Base-by-base conservation (phyloP, 2,329 filamentous ascomycete genomes). In the Penicillium sp. region DNA sequence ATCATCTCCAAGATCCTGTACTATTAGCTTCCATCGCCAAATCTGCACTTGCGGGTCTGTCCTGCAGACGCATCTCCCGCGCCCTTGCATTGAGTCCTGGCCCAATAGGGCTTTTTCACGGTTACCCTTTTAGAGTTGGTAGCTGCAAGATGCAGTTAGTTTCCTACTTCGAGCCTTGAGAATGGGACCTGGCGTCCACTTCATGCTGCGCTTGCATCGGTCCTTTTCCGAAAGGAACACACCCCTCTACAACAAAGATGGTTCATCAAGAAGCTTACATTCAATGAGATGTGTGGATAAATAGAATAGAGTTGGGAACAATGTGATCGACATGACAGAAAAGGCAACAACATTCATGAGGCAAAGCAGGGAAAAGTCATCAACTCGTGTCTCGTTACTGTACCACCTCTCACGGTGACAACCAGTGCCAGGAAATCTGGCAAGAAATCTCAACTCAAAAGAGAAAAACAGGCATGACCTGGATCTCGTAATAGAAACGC, bases 321-420 rank as follows among this genome's bases (percentile, higher is more conserved):
- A 59, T 59, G 59, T 35, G 41, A 60, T 59, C 49, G 47, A 44
- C 41, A 62, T 52, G 57, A 41, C 33, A 53, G 41, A 55, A 50
- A 53, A 51, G 35, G 51, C 50, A 54, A 47, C 27, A 27, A 57
- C 6, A 35, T 49, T 35, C 46, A 49, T 35, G 31, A 51, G 24
- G 33, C 4, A 22, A 35, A 19, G 9, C 31, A 33, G 50, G 18
- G 50, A 16, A 39, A 60, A 14, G 59, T 68, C 66, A 55, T 68
- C 55, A 66, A 55, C 40, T 67, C 66, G 56, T 68, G 58, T 62
- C 61, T 62, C 65, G 61, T 68, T 63, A 65, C 46, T 62, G 56
- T 55, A 55, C 46, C 58, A 60, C 55, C 55, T 40, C 55, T 56
- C 41, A 43, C 18, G 54, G 47, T 50, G 46, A 60, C 62, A 55